These are phyloP conservation scores for Pichia inconspicua DNA, from an alignment of 1,139 yeast species.

Conservation along the genomic window DNA sequence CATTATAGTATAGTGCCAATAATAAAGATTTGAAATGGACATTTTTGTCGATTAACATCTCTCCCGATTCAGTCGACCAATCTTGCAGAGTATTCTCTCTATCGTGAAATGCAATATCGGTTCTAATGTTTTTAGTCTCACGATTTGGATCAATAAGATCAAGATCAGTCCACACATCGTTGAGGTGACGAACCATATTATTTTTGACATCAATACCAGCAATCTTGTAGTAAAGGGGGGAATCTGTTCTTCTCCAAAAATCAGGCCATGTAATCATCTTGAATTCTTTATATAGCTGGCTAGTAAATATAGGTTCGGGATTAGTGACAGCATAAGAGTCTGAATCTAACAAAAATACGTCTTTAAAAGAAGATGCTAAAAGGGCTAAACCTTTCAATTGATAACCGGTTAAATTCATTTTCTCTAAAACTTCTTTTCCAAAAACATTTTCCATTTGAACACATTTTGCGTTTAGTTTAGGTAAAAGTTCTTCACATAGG, in stretches of 20 bases:
- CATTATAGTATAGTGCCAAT: conserved; percentile 49
- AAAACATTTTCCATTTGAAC: conserved; percentile 36
- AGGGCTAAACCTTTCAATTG: conserved; percentile 49
- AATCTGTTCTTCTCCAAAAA: conserved; percentile 55
- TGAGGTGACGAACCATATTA: conserved; percentile 20
- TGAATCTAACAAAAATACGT: conserved; percentile 43
- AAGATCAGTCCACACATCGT: conserved; percentile 25
- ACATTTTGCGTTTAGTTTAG: conserved; percentile 44
- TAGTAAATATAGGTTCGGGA: conserved; percentile 35
- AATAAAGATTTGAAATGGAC: conserved; percentile 42
- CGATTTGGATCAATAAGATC: conserved; percentile 13
- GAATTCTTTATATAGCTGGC: conserved; percentile 20
- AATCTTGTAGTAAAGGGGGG: conserved; percentile 50
- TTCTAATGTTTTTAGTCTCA: conserved; percentile 6
- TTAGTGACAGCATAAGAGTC: conserved; percentile 46
- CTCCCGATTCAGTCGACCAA: conserved; percentile 57
- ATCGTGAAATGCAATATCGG: conserved; percentile 39
- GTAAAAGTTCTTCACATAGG: conserved; percentile 43
- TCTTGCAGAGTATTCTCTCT: conserved; percentile 50
- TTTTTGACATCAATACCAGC: conserved; percentile 32
- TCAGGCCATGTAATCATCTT: conserved; percentile 52
- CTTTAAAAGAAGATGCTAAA: conserved; percentile 43
- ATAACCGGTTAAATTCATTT: conserved; percentile 40
- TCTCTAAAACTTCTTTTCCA: conserved; percentile 21
- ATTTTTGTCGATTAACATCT: conserved; percentile 44